A percentile compares a stretch with the other conserved stretches of the same genome.
phyloP scores from a whole-genome alignment of 371 early-diverging fungal genomes.

The Neoconidiobolus thromboides region DNA sequence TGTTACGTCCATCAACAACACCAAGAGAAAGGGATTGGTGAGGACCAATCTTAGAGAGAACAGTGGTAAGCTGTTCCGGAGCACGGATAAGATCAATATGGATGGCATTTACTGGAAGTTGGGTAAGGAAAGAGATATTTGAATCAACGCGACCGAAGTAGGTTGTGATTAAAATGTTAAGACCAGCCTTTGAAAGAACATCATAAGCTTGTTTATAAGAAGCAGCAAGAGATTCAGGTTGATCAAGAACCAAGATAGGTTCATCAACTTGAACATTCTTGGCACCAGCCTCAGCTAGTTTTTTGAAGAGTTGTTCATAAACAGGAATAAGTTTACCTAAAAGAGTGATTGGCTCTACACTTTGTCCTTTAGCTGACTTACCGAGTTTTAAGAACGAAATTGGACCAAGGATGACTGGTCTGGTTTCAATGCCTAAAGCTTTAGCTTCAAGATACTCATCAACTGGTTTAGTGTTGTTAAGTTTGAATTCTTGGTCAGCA shows the following conservation, averaged over 20 bases:
- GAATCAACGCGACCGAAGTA: constrained; percentile 79
- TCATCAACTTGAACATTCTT: constrained; percentile 88
- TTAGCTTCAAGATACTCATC: constrained; percentile 82
- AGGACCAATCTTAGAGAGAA: constrained; percentile 27
- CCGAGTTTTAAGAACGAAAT: constrained; percentile 73
- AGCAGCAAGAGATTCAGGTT: constrained; percentile 24
- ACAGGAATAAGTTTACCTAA: constrained; percentile 48
- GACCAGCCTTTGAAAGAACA: constrained; percentile 30
- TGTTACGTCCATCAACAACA: constrained; percentile 86
- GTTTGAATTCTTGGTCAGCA: constrained; percentile 46
- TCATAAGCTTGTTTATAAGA: constrained; percentile 37
- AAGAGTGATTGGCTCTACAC: constrained; percentile 45
- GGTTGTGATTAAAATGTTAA: constrained; percentile 68
- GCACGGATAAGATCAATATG: constrained; percentile 85
- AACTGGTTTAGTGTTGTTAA: constrained; percentile 51
- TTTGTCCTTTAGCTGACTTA: constrained; percentile 41
- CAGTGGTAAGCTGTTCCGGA: constrained; percentile 53
- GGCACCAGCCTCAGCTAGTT: constrained; percentile 71
- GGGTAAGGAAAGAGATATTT: constrained; percentile 38
- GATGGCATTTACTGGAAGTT: constrained; percentile 56
- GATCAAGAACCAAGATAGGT: constrained; percentile 66
- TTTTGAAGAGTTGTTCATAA: constrained; percentile 53
- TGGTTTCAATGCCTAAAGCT: constrained; percentile 71
- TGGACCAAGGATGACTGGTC: constrained; percentile 86
- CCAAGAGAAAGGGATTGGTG: constrained; percentile 54